Evolutionary conservation across 495 filamentous ascomycete species (phyloP), one percentile per base, ranked within the genome.

Genomic region (Tuber aestivum): DNA sequence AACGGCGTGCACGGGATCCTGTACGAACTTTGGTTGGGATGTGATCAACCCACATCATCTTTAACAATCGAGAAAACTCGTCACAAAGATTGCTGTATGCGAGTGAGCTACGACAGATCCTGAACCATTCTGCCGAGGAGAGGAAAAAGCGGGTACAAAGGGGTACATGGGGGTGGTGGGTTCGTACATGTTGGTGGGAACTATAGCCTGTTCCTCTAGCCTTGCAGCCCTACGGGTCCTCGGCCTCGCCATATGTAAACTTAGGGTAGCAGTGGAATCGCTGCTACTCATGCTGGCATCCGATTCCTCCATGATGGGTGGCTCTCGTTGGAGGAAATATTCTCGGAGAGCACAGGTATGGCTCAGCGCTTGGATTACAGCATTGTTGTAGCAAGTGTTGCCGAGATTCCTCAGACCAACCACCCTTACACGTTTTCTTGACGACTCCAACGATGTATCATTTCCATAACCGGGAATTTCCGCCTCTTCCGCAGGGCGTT

Each of bases 321-420:
- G 72, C 70, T 73, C 72, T 37, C 79, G 75, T 23, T 74, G 50
- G n/a, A 82, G 44, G 50, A 82, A 82, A 77, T 82, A 82, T 71
- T 82, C 80, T 23, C 80, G 76, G 23, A 82, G 70, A n/a, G 79
- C 79, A 70, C 76, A 72, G 27, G 80, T 82, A 80, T 82, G 80
- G 42, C 79, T 78, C 42, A 82, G 69, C n/a, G 79, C 80, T 76
- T 82, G 80, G 37, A 82, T 82, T 42, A 82, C 80, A 45, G 80
- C 80, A 71, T 82, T 82, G 73, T 82, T 82, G 73, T 82, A 82
- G 40, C 80, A 82, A 61, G 80, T 82, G 74, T 82, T 82, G 65
- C 80, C 80, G 56, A 82, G 76, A 70, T 82, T 82, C 73, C 78
- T 82, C 61, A 82, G 68, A 70, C 80, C 80, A 35, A 82, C 80